Evolutionary conservation across 495 filamentous ascomycete species (phyloP), one percentile per base, ranked within the genome.

Genomic region (Penicillium desertorum): DNA sequence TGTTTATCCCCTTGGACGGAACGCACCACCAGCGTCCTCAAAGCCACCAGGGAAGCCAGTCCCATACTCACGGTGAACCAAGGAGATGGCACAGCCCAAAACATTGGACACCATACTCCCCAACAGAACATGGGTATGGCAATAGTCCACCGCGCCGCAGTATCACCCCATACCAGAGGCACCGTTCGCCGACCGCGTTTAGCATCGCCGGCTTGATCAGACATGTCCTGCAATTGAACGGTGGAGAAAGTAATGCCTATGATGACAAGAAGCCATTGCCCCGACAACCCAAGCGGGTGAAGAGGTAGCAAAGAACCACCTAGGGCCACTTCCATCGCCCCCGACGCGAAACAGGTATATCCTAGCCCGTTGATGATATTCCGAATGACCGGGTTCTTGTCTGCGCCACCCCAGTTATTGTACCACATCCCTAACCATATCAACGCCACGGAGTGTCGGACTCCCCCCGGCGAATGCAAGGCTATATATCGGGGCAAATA

Each of bases 191-290:
- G 71, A 5, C 70, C 75, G 0, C 74, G 59, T 4, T 60, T 49
- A 0, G 59, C 22, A 61, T 82, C 78, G 1, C 76, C 79, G 3
- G 45, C 66, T 29, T 72, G 65, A 51, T 79, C 76, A 4, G 65
- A 62, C 34, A 80, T 57, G 54, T 81, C 78, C 50, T 81, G 79
- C 6, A 73, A 56, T 0, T 81, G 76, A 30, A 81, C 63, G 8
- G 77, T 82, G 0, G 75, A 73, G 7, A 71, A 58, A n/a, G 81
- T 68, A 7, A 79, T 61, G 3, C 45, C 63, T 19, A 66, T 59
- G 30, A 78, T 66, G 8, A 79, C 64, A 3, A 52, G 48, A 4
- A 73, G 56, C 81, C 81, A 83, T 23, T 11, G 43, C 5, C 39
- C 4, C 5, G 42, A 11, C 25, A 22, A 16, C 9, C 34, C 19